Conservation (phyloP, 169 alveolate species). For the Plasmodium gonderi region DNA sequence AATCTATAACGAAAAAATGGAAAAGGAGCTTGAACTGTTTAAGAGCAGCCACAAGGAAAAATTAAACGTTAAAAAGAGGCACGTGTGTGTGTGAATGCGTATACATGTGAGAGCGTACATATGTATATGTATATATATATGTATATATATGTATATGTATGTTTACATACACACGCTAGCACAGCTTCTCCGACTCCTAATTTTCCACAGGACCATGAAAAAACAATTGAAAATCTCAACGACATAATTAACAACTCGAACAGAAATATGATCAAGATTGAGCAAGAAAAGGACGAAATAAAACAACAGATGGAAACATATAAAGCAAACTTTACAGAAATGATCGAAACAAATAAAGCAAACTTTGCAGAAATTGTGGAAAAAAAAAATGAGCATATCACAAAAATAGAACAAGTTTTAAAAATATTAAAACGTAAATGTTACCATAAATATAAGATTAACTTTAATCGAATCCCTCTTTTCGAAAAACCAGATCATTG, state of each 20-base stretch:
- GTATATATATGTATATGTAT: background rate
- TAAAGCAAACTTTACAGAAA: slow-evolving; percentile 11
- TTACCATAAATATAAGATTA: slow-evolving; percentile 23
- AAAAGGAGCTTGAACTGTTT: slow-evolving; percentile 8
- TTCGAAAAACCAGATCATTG: background rate
- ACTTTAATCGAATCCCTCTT: slow-evolving; percentile 46
- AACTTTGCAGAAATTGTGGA: slow-evolving; percentile 13
- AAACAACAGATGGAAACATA: slow-evolving; percentile 22
- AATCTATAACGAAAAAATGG: background rate
- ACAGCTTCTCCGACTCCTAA: background rate
- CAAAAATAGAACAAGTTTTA: slow-evolving; percentile 5
- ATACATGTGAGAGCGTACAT: background rate
- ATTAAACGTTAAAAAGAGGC: slow-evolving; percentile 11
- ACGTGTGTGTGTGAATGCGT: too few species aligned
- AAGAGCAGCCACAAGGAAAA: slow-evolving; percentile 22
- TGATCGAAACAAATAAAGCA: slow-evolving; percentile 24
- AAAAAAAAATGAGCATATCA: slow-evolving; percentile 15
- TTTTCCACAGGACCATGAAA: slow-evolving; percentile 17
- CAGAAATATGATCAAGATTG: background rate
- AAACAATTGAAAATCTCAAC: slow-evolving; percentile 20
- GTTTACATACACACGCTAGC: background rate
- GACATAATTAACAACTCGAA: slow-evolving; percentile 4
- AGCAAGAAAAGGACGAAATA: slow-evolving; percentile 32
- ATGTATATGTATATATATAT: slow-evolving; percentile 11
- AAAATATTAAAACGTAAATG: slow-evolving; percentile 29